Percentiles rank a stretch among this genome's conserved stretches.
These are phyloP conservation scores for Vaccinium vitisidaea DNA, from an alignment of 148 eudicot genomes.

Conservation along the genomic window DNA sequence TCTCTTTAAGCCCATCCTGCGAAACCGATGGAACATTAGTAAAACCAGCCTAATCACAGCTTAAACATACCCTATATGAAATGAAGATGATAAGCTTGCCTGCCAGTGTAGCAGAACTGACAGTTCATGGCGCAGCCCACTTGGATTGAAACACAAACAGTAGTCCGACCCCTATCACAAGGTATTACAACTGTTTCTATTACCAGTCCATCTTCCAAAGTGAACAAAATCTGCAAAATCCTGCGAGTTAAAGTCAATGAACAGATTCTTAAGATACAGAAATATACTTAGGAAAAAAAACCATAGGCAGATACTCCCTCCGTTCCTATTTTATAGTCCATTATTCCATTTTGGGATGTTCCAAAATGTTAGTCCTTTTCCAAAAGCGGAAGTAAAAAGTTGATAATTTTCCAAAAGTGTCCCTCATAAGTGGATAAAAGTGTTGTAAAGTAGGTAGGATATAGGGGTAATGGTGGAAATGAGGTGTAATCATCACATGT, in stretches of 20 bases:
- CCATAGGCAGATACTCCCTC: neutral
- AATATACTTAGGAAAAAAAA: neutral
- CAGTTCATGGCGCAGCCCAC: conserved; percentile 99
- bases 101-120: conserved; percentile 98
- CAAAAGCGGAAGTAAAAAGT: no score
- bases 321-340: no score
- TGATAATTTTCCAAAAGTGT: no score
- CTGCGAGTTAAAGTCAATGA: conserved; percentile 78
- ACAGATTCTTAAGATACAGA: conserved; percentile 34
- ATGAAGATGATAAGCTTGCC: conserved; percentile 43
- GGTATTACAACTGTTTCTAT: conserved; percentile 93
- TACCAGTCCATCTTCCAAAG: conserved; percentile 85
- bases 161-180: conserved; percentile 69
- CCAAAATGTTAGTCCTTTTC: no score
- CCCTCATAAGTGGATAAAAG: no score
- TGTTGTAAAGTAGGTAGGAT: no score
- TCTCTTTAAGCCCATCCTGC: conserved; percentile 86
- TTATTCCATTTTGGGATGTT: no score
- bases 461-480: no score
- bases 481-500: no score
- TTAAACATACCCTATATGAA: neutral
- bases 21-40: conserved; percentile 17
- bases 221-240: conserved; percentile 90
- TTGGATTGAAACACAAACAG: conserved; percentile 98
- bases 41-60: neutral